Evolutionary conservation across 805 yeast species (phyloP).

Genomic region (Saturnispora galanensis): DNA sequence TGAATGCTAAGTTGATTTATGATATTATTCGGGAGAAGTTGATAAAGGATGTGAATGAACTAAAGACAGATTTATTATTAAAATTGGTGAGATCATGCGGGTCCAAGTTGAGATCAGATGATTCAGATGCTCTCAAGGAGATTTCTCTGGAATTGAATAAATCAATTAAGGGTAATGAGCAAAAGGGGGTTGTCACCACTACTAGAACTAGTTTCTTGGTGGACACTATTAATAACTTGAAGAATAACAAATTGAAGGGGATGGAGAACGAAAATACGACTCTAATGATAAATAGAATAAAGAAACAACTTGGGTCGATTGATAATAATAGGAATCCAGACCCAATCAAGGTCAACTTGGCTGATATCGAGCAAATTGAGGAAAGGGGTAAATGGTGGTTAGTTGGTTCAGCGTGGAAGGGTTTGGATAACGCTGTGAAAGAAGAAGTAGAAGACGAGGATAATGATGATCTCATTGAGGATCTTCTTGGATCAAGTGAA

Average conservation of each 20-base stretch:
- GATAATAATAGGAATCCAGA: constrained; percentile 43
- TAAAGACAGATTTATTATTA: constrained; percentile 67
- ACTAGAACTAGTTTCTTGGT: constrained; percentile 74
- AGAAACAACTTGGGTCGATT: constrained; percentile 51
- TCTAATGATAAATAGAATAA: constrained; percentile 47
- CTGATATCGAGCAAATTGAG: constrained; percentile 69
- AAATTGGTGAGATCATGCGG: constrained; percentile 71
- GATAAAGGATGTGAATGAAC: constrained; percentile 42
- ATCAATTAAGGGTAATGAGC: constrained; percentile 31
- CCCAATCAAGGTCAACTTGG: constrained; percentile 73
- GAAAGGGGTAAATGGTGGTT: constrained; percentile 98
- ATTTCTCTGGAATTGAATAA: constrained; percentile 54
- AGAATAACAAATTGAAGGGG: constrained; percentile 66
- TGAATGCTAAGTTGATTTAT: constrained; percentile 66
- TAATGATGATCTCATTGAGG: constrained; percentile 36
- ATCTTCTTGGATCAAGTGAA: constrained; percentile 55
- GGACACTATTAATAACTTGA: constrained; percentile 77
- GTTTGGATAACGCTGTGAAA: constrained; percentile 24
- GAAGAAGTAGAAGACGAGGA: constrained; percentile 10
- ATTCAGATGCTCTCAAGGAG: constrained; percentile 75
- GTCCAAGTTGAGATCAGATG: constrained; percentile 78
- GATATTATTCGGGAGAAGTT: constrained; percentile 49
- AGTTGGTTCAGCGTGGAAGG: constrained; percentile 97
- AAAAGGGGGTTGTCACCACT: constrained; percentile 26
- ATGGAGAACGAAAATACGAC: constrained; percentile 42